A percentile compares a stretch with the other conserved stretches of the same genome.
phyloP scores from a whole-genome alignment of 345 rosid species.

The Populus deltoides region DNA sequence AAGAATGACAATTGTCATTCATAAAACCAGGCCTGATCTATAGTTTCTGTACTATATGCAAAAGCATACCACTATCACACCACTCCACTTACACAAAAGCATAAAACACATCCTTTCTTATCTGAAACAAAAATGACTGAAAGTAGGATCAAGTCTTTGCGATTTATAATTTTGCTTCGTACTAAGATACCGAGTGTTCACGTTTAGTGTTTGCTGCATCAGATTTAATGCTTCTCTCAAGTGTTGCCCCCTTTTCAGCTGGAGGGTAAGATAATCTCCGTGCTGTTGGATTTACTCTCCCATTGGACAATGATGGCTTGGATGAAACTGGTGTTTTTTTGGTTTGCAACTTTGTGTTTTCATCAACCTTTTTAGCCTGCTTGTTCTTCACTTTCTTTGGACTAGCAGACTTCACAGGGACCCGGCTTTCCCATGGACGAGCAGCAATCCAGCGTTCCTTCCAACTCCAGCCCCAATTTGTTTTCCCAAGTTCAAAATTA shows the following conservation, averaged over 20 bases:
- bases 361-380: slow-evolving; percentile 40
- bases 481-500: slow-evolving; percentile 60
- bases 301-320: slow-evolving; percentile 43
- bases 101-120: background rate
- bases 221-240: slow-evolving; percentile 22
- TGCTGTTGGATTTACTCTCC: slow-evolving; percentile 38
- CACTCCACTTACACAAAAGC: background rate
- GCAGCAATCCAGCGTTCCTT: slow-evolving; percentile 89
- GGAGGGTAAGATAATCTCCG: slow-evolving; percentile 71
- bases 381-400: slow-evolving; percentile 53
- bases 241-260: slow-evolving; percentile 38
- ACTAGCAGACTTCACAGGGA: slow-evolving; percentile 35
- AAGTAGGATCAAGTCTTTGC: background rate
- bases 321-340: slow-evolving; percentile 46
- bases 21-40: background rate
- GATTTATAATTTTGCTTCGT: background rate
- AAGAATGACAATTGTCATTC: background rate
- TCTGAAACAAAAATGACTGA: background rate
- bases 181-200: slow-evolving; percentile 21
- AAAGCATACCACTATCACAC: background rate
- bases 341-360: slow-evolving; percentile 42
- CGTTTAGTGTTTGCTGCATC: slow-evolving; percentile 23
- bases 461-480: slow-evolving; percentile 99
- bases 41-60: background rate
- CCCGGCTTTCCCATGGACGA: slow-evolving; percentile 89